Base-by-base conservation (phyloP, 495 filamentous ascomycete genomes). In the Xylaria venustula region DNA sequence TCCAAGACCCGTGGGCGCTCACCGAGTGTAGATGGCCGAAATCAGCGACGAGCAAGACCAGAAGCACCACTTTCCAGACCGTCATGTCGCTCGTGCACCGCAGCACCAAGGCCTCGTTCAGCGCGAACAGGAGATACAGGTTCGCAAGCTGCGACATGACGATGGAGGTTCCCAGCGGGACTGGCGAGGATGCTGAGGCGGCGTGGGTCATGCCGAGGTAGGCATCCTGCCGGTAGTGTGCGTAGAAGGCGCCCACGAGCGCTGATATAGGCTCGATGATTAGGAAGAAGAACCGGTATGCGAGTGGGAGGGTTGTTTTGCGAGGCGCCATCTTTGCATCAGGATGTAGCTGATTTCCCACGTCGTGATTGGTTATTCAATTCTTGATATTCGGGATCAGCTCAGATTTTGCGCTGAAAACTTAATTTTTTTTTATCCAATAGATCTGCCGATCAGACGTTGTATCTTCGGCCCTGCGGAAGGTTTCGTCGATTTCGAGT, bases 71-170 rank as follows among this genome's bases (percentile, higher is more conserved):
- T 48, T 77, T 78, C 88, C 88, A 91, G 54, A 91, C 87, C 5
- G 74, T 72, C 6, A 86, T 59, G 67, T 90, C 85, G 19, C 73
- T 71, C 5, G 87, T 86, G 8, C 79, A 71, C 20, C 88, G 86
- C 53, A 91, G 76, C 14, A 90, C 82, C 15, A 90, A 72, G 2
- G 85, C 86, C 71, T 91, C 87, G 70, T 84, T 90, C 46, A 91
- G 61, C 55, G 86, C 83, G 70, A 91, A 88, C 49, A 87, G 74
- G 8, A 88, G 64, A 72, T 88, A 88, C 19, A 88, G 63, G 67
- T 88, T 88, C 30, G 81, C 86, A 19, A 88, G 82, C 70, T 88
- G 85, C 17, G 83, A 81, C 42, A 88, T 71, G 17, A 80, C 79
- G 45, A 90, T 81, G 1, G 78, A 78, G 0, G 83, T 86, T 30